Conservation (phyloP, 331 rosid genomes). For the Pyracantha coccinea region DNA sequence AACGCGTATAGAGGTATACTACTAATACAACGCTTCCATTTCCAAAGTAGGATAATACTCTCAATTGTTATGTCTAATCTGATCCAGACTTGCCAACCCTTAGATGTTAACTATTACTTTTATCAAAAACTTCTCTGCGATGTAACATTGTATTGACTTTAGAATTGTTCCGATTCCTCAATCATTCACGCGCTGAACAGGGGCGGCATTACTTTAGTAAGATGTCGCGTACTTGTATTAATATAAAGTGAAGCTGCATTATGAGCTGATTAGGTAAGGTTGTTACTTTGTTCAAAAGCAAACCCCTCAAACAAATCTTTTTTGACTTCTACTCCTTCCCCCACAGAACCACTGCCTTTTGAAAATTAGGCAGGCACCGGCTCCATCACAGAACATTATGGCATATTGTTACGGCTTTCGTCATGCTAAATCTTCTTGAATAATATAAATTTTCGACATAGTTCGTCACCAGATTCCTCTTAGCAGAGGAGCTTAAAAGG, state of each 20-base stretch:
- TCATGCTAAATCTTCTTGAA: background rate
- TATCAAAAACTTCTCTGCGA: background rate
- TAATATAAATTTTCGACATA: conserved; percentile 12
- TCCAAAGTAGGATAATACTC: too few species aligned
- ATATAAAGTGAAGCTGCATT: background rate
- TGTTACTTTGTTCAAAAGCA: conserved; percentile 10
- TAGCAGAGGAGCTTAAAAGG: conserved; percentile 5
- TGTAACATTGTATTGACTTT: background rate
- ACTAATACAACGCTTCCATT: too few species aligned
- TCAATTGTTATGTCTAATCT: too few species aligned
- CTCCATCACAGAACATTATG: background rate
- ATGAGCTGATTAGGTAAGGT: conserved; percentile 8
- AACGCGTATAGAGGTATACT: too few species aligned
- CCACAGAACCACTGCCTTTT: background rate
- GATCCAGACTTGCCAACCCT: too few species aligned
- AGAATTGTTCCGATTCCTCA: background rate
- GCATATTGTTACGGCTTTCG: background rate
- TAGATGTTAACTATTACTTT: background rate
- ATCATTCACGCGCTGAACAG: background rate
- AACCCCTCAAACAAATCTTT: background rate
- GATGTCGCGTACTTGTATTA: background rate
- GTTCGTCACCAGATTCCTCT: conserved; percentile 41
- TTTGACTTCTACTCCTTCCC: background rate
- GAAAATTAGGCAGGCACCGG: background rate
- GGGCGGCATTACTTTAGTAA: conserved; percentile 1